A percentile compares a stretch with the other conserved stretches of the same genome.
Conservation (phyloP, 208 protist genomes). For the Leishmania gerbilli region DNA sequence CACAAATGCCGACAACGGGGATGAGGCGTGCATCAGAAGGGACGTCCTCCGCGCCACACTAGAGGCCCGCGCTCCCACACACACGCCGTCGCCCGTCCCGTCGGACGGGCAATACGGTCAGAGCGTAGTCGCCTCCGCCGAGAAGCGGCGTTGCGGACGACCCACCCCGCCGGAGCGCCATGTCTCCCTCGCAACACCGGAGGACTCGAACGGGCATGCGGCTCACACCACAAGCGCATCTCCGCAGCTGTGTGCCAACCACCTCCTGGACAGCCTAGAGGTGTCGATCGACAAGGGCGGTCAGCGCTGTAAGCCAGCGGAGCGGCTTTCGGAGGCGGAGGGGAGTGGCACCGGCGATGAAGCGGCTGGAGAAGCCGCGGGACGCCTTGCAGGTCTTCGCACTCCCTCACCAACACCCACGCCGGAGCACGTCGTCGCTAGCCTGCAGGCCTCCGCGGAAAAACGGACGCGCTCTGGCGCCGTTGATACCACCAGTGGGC, state of each 20-base stretch:
- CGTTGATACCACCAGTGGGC: neutral
- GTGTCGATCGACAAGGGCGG: conserved; percentile 27
- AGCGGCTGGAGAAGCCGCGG: neutral
- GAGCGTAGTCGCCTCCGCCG: conserved; percentile 37
- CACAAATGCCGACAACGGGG: neutral
- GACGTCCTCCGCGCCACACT: neutral
- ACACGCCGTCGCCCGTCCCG: conserved; percentile 39
- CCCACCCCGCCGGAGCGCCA: conserved; percentile 24
- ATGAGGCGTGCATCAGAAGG: neutral
- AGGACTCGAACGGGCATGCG: neutral
- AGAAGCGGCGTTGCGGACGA: conserved; percentile 33
- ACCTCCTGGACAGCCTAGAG: conserved; percentile 35
- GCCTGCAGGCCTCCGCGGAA: conserved; percentile 42
- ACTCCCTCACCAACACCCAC: conserved; percentile 40
- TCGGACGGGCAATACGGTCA: conserved; percentile 31
- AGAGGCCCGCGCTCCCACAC: neutral
- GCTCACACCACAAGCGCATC: conserved; percentile 21
- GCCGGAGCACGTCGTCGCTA: conserved; percentile 32
- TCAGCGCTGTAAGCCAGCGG: conserved; percentile 22
- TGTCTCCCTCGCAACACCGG: neutral
- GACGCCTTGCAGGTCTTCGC: neutral
- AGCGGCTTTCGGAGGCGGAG: neutral
- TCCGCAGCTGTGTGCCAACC: conserved; percentile 30
- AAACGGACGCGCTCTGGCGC: conserved; percentile 33
- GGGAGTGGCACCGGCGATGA: neutral